Percentiles rank a stretch among this genome's conserved stretches.
Conservation (phyloP, 768 basidiomycete genomes). For the Mycena rebaudengoi region DNA sequence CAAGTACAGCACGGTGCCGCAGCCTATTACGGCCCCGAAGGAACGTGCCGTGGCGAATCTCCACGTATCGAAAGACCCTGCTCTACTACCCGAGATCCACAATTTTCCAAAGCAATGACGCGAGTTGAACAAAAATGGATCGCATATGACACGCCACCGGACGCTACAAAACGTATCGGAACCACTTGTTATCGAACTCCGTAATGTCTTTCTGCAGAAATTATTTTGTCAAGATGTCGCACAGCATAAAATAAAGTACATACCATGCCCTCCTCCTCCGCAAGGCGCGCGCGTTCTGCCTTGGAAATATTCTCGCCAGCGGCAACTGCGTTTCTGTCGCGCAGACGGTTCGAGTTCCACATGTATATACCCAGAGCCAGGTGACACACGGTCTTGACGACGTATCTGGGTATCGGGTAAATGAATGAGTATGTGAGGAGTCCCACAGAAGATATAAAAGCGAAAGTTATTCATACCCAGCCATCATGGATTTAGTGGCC, state of each 20-base stretch:
- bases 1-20: no score
- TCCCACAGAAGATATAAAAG: neutral
- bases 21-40: no score
- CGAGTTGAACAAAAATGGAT: no score
- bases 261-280: conserved; percentile 33
- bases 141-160: no score
- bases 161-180: conserved; percentile 24
- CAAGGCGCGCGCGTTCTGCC: conserved; percentile 20
- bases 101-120: no score
- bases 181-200: conserved; percentile 27
- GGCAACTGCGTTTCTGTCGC: conserved; percentile 26
- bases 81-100: no score
- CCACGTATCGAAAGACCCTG: no score
- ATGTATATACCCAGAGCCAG: conserved; percentile 40
- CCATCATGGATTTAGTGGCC: conserved; percentile 39
- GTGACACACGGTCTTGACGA: conserved; percentile 28
- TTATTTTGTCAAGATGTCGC: neutral
- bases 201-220: conserved; percentile 19
- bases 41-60: no score
- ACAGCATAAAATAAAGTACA: neutral
- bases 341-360: conserved; percentile 37
- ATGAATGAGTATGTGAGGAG: neutral
- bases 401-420: conserved; percentile 6
- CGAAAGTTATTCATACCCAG: conserved; percentile 26
- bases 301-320: conserved; percentile 22